Conservation (phyloP, 805 yeast genomes). For the Cyberlindnera meyerae region DNA sequence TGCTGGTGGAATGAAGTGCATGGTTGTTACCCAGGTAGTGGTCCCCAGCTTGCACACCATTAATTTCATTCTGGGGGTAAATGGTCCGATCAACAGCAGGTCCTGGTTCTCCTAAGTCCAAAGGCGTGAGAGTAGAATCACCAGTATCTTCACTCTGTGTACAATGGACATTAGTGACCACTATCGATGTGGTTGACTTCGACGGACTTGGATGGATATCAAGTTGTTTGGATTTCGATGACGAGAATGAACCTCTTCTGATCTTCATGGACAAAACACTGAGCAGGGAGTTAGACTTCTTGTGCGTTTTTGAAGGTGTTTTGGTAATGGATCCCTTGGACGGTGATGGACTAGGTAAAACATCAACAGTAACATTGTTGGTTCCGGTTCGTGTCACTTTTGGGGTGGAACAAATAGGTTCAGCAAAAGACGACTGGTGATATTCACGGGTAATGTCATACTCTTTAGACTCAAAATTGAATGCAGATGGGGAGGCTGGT, state of each 20-base stretch:
- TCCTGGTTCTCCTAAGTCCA: constrained; percentile 27
- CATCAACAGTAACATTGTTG: too few relatives aligned
- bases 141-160: constrained; percentile 11
- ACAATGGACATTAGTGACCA: too few relatives aligned
- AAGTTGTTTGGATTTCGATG: constrained; percentile 4
- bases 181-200: too few relatives aligned
- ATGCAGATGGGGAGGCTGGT: constrained; percentile 22
- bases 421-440: constrained; percentile 1
- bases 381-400: constrained; percentile 3
- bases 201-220: background rate
- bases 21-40: background rate
- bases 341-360: constrained; percentile 3
- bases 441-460: constrained; percentile 31
- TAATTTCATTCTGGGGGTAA: too few relatives aligned
- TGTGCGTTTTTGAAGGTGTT: constrained; percentile 12
- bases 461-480: constrained; percentile 33
- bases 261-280: constrained; percentile 16
- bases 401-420: constrained; percentile 2
- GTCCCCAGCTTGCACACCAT: too few relatives aligned
- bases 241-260: constrained; percentile 18
- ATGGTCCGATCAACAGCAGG: constrained; percentile 24
- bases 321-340: constrained; percentile 8
- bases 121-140: constrained; percentile 23
- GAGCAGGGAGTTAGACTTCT: constrained; percentile 22
- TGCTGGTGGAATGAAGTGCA: too few relatives aligned